Percentiles rank a stretch among this genome's conserved stretches.
These are phyloP conservation scores for Zygnema cylindricum DNA, from an alignment of 139 green algal species.

Conservation along the genomic window DNA sequence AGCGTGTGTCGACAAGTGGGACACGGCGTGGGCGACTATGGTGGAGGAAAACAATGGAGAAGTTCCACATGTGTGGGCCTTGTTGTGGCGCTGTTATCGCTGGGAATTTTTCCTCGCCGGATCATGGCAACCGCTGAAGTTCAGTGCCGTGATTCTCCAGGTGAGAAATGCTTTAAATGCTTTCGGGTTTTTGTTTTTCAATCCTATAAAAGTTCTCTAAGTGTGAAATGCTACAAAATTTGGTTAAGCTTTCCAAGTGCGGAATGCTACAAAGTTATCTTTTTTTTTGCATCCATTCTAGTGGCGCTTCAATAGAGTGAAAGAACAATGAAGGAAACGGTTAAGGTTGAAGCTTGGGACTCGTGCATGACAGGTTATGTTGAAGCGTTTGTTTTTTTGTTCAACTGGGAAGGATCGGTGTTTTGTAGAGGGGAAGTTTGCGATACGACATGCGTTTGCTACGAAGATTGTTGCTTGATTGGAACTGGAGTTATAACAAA, in stretches of 20 bases:
- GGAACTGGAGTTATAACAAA: background rate
- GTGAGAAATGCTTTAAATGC: background rate
- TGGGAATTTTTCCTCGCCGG: conserved; percentile 31
- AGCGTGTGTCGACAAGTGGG: conserved; percentile 13
- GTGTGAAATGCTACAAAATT: too few relatives aligned
- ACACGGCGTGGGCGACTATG: background rate
- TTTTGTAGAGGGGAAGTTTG: too few relatives aligned
- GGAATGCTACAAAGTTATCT: too few relatives aligned
- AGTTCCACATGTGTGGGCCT: background rate
- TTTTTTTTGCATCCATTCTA: too few relatives aligned
- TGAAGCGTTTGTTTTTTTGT: too few relatives aligned
- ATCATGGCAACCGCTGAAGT: conserved; percentile 17
- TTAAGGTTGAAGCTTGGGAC: too few relatives aligned
- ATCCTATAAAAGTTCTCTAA: background rate
- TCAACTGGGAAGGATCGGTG: too few relatives aligned
- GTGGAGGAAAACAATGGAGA: conserved; percentile 15
- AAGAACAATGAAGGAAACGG: too few relatives aligned
- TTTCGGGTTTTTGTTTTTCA: background rate
- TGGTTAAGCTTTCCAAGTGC: too few relatives aligned
- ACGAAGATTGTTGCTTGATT: too few relatives aligned
- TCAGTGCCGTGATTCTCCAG: conserved; percentile 35
- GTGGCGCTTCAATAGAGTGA: too few relatives aligned
- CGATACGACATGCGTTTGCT: background rate
- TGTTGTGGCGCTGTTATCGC: conserved; percentile 20
- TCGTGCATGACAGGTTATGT: too few relatives aligned